A percentile compares a stretch with the other conserved stretches of the same genome.
These are phyloP conservation scores for Lepiota brunneoincarnata DNA, from an alignment of 768 basidiomycete species.

Conservation along the genomic window DNA sequence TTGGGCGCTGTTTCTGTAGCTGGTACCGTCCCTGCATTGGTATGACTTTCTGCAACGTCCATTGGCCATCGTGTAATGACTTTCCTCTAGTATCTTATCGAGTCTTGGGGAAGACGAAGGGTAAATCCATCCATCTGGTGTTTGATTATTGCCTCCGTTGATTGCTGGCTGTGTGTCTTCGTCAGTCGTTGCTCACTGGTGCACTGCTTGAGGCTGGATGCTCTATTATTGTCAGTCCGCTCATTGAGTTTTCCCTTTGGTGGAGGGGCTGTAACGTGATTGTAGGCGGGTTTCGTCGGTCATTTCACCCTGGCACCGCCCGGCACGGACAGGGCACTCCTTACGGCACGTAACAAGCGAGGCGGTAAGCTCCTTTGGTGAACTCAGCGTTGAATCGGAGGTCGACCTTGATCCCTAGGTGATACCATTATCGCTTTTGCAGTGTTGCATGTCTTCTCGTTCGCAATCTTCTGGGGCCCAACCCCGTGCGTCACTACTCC, in stretches of 20 bases:
- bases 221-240: slow-evolving; percentile 50
- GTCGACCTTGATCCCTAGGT: slow-evolving; percentile 29
- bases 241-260: background rate
- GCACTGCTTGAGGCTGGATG: slow-evolving; percentile 59
- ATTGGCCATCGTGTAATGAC: background rate
- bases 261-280: background rate
- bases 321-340: slow-evolving; percentile 40
- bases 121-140: slow-evolving; percentile 28
- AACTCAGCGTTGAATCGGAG: background rate
- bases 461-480: slow-evolving; percentile 75
- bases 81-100: slow-evolving; percentile 50
- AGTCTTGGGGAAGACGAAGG: slow-evolving; percentile 69
- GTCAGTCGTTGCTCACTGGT: slow-evolving; percentile 63
- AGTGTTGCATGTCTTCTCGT: slow-evolving; percentile 72
- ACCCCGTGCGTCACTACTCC: slow-evolving; percentile 41
- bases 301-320: slow-evolving; percentile 61
- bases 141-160: background rate
- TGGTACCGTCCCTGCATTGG: slow-evolving; percentile 69
- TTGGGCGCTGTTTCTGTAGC: slow-evolving; percentile 73
- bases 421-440: slow-evolving; percentile 73
- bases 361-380: slow-evolving; percentile 35
- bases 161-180: background rate
- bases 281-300: slow-evolving; percentile 65
- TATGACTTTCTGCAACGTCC: slow-evolving; percentile 20
- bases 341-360: slow-evolving; percentile 54